Conservation (phyloP, 768 basidiomycete species). For the Pisolithus sp. region DNA sequence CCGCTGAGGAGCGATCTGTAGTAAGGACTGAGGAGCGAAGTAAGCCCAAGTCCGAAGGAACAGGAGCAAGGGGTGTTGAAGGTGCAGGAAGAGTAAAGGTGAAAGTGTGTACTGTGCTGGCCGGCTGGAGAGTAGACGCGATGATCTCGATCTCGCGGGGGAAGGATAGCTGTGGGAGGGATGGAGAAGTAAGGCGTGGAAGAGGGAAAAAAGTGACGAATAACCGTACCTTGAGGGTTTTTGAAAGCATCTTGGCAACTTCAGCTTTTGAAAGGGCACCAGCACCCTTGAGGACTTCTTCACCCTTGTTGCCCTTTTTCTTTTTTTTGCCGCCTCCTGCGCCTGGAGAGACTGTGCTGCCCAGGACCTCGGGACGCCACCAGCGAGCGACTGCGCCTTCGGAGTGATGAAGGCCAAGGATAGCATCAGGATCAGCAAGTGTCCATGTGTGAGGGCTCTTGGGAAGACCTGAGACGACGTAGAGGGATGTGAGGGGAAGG, state of each 20-base stretch:
- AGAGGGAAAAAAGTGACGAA: not conserved
- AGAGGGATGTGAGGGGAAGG: slow-evolving; percentile 74
- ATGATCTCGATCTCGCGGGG: slow-evolving; percentile 91
- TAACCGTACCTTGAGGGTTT: slow-evolving; percentile 71
- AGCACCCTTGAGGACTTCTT: slow-evolving; percentile 65
- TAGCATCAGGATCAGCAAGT: slow-evolving; percentile 76
- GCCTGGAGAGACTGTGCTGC: slow-evolving; percentile 80
- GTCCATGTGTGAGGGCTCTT: slow-evolving; percentile 91
- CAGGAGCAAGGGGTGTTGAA: slow-evolving; percentile 68
- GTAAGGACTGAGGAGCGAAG: slow-evolving; percentile 73
- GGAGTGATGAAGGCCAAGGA: slow-evolving; percentile 72
- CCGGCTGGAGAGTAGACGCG: slow-evolving; percentile 89
- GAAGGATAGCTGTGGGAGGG: slow-evolving; percentile 64
- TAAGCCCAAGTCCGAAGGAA: slow-evolving; percentile 51
- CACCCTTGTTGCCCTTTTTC: slow-evolving; percentile 53
- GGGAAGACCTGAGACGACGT: slow-evolving; percentile 83
- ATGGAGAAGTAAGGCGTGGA: slow-evolving; percentile 2
- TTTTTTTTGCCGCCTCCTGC: slow-evolving; percentile 76
- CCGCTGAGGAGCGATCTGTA: slow-evolving; percentile 57
- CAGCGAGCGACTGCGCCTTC: slow-evolving; percentile 83
- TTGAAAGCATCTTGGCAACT: slow-evolving; percentile 84
- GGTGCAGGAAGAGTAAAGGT: slow-evolving; percentile 80
- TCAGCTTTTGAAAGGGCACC: slow-evolving; percentile 82
- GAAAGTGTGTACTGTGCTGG: slow-evolving; percentile 88
- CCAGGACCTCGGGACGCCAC: slow-evolving; percentile 90